Percentiles rank a stretch among this genome's conserved stretches.
Conservation (phyloP, 805 yeast species). For the Candida easanensis region DNA sequence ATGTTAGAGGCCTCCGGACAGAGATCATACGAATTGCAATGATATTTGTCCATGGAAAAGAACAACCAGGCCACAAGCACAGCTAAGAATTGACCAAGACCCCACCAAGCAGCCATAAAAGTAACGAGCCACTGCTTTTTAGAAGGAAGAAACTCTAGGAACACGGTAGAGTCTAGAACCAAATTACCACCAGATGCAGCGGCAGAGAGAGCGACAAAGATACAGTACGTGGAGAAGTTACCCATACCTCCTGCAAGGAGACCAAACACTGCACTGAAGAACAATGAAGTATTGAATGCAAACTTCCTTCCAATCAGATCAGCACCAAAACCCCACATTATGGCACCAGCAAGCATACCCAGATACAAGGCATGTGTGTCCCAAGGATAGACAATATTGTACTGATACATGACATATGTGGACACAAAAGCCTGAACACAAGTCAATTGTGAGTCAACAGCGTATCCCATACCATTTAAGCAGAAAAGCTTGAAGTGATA, state of each 20-base stretch:
- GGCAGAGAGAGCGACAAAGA: conserved; percentile 42
- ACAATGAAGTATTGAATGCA: conserved; percentile 45
- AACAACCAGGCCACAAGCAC: conserved; percentile 49
- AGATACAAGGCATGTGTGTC: conserved; percentile 43
- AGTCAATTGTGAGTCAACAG: conserved; percentile 48
- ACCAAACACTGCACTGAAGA: conserved; percentile 43
- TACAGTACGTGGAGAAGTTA: conserved; percentile 44
- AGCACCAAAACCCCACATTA: conserved; percentile 50
- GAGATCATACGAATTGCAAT: conserved; percentile 41
- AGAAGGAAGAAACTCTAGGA: conserved; percentile 47
- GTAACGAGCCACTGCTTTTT: conserved; percentile 48
- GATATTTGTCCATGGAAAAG: conserved; percentile 37
- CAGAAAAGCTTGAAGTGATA: conserved; percentile 44
- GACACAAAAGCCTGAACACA: conserved; percentile 44
- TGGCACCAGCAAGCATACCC: conserved; percentile 47
- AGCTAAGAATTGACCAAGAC: conserved; percentile 52
- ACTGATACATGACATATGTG: conserved; percentile 44
- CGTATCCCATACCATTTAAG: conserved; percentile 50
- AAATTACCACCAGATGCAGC: conserved; percentile 53
- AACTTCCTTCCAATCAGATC: conserved; percentile 49
- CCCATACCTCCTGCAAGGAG: conserved; percentile 48
- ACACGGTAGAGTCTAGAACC: conserved; percentile 47
- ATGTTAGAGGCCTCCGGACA: conserved; percentile 43
- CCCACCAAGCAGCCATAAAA: conserved; percentile 54
- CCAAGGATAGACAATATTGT: conserved; percentile 39